Conservation (phyloP, 2,329 filamentous ascomycete species). For the Fusarium oligoseptatum region DNA sequence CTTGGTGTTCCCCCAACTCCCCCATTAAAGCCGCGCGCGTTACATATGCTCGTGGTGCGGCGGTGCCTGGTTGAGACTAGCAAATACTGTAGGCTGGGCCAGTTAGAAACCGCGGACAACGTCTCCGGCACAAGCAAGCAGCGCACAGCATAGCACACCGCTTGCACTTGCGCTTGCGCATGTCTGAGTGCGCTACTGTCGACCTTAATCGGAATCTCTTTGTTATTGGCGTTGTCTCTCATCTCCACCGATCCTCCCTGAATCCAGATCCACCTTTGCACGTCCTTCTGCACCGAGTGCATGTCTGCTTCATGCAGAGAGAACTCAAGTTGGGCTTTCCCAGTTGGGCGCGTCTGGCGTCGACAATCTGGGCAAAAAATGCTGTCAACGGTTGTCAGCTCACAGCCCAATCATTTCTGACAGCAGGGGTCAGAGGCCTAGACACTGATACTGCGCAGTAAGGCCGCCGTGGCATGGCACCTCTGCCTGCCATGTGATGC, state of each 20-base stretch:
- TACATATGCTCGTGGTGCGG: neutral
- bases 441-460: constrained; percentile 3
- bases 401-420: neutral
- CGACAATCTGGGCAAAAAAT: constrained; percentile 5
- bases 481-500: constrained; percentile 13
- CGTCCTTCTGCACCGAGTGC: neutral
- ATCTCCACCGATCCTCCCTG: neutral
- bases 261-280: neutral
- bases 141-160: constrained; percentile 26
- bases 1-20: neutral
- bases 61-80: neutral
- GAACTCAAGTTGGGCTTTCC: neutral
- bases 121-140: neutral
- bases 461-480: neutral
- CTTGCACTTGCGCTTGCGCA: constrained; percentile 17
- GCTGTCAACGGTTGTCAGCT: constrained; percentile 8
- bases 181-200: constrained; percentile 1
- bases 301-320: constrained; percentile 7
- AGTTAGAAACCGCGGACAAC: neutral
- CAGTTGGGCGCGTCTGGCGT: neutral
- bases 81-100: neutral
- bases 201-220: constrained; percentile 4
- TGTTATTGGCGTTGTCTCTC: neutral
- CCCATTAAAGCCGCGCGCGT: neutral
- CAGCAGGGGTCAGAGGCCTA: neutral